Percentiles rank a stretch among this genome's conserved stretches.
phyloP scores from a whole-genome alignment of 164 flowering plant species.

The Chimonanthus praecox region DNA sequence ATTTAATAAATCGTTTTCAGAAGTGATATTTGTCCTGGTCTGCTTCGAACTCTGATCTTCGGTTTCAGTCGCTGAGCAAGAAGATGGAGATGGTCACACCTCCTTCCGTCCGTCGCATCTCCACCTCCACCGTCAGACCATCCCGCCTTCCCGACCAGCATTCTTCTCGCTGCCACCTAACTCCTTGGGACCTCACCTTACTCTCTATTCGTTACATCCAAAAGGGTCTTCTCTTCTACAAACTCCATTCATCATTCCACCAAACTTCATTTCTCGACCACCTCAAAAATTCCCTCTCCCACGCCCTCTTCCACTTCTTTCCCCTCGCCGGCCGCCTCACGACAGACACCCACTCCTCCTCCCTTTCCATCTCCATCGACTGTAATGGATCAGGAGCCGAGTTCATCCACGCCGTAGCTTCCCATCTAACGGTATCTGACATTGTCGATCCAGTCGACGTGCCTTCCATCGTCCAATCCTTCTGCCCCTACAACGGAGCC shows the following conservation, averaged over 20 bases:
- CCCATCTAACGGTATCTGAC: slow-evolving; percentile 24
- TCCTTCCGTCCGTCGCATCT: background rate
- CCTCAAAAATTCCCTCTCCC: slow-evolving; percentile 23
- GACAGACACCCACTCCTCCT: background rate
- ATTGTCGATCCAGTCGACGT: slow-evolving; percentile 31
- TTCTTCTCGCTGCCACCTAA: background rate
- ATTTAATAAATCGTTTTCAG: too few species aligned
- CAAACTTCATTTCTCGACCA: background rate
- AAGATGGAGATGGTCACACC: background rate
- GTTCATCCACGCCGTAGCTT: slow-evolving; percentile 37
- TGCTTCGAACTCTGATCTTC: too few species aligned
- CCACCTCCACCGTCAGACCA: background rate
- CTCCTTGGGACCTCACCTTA: slow-evolving; percentile 37
- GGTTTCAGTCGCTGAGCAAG: too few species aligned
- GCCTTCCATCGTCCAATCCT: slow-evolving; percentile 36
- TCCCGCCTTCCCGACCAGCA: background rate
- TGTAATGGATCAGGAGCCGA: slow-evolving; percentile 28
- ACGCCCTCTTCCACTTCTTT: slow-evolving; percentile 19
- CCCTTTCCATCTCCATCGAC: slow-evolving; percentile 13
- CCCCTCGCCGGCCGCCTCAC: slow-evolving; percentile 32
- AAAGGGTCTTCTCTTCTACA: slow-evolving; percentile 41
- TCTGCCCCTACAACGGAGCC: slow-evolving; percentile 41
- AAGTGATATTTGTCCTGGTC: too few species aligned
- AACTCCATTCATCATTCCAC: slow-evolving; percentile 7
- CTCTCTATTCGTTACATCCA: slow-evolving; percentile 26